A percentile compares a stretch with the other conserved stretches of the same genome.
Conservation (phyloP, 768 basidiomycete species). For the Tricholoma flavovirens region DNA sequence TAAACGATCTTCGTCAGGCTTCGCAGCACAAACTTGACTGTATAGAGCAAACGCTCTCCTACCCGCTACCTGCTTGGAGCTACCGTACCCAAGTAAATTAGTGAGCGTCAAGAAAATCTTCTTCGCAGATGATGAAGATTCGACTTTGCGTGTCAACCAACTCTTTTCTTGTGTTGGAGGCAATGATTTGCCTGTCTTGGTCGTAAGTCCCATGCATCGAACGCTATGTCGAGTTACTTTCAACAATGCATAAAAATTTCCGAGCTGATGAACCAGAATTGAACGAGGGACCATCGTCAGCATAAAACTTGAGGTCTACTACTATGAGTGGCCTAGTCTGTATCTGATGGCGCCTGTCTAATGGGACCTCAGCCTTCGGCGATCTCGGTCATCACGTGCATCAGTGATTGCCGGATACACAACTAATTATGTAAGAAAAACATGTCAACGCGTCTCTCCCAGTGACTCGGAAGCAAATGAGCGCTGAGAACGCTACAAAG, state of each 20-base stretch:
- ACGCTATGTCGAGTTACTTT: neutral
- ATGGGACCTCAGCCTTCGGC: no score
- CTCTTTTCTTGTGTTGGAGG: slow-evolving; percentile 23
- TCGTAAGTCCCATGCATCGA: neutral
- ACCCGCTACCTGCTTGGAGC: slow-evolving; percentile 55
- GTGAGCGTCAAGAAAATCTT: slow-evolving; percentile 43
- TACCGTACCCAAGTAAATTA: slow-evolving; percentile 52
- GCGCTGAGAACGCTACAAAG: no score
- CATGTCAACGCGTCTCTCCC: no score
- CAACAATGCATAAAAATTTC: neutral
- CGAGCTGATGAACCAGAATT: neutral
- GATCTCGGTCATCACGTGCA: no score
- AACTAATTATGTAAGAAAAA: no score
- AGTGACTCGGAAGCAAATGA: no score
- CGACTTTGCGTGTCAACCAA: slow-evolving; percentile 54
- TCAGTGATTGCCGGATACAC: no score
- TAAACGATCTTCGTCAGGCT: slow-evolving; percentile 49
- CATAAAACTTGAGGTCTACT: no score
- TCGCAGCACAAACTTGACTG: slow-evolving; percentile 46
- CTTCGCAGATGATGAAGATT: slow-evolving; percentile 42
- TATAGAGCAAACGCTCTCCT: slow-evolving; percentile 55
- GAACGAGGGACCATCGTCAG: no score
- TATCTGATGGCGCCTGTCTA: no score
- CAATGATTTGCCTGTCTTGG: neutral
- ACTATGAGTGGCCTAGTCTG: no score